Base-by-base conservation (phyloP, 805 yeast genomes). In the Candida nitratophila region DNA sequence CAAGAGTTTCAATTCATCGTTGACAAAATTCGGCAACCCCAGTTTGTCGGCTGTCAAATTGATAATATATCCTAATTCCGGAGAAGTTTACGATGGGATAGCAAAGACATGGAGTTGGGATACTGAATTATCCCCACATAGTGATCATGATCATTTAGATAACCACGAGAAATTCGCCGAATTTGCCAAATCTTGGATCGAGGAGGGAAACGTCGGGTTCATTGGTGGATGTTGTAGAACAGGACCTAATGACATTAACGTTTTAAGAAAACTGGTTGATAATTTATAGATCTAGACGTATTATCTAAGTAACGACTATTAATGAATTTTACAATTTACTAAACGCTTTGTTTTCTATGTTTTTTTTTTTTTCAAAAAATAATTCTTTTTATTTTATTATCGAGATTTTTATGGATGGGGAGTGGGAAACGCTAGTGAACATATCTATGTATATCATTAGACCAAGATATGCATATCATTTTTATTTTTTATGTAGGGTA, bases 171-270 rank as follows among this genome's bases (percentile, higher is more conserved):
- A 49, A 16, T 72, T 84, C 75, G 60, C 56, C 2, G 50, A 57
- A 4, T 61, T 65, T 21, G 70, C 70, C 2, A 44, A 53, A 26
- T 55, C 59, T 17, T 76, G 83, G 76, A 48, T 64, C 19, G 41
- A 50, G 1, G 55, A 57, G 8, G 69, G 71, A 9, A 41, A 48
- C 14, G 72, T 73, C 2, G 69, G 71, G 31, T 69, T 83, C 9
- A 65, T 85, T 43, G 93, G 93, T 9, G 91, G 90, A 2, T 85
- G 91, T 60, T 85, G 91, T 49, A 69, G 87, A 51, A 81, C 87
- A 1, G 70, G 77, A 0, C 88, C 89, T 0, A 50, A 56, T 1
- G 78, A 73, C 26, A 70, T 69, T 39, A 44, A 42, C 20, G 35
- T 47, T 19, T 24, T 56, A 22, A 43, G 55, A 21, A 36, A 39